Evolutionary conservation across 768 basidiomycete genomes (phyloP).

Genomic region (Glaciozyma martinii): DNA sequence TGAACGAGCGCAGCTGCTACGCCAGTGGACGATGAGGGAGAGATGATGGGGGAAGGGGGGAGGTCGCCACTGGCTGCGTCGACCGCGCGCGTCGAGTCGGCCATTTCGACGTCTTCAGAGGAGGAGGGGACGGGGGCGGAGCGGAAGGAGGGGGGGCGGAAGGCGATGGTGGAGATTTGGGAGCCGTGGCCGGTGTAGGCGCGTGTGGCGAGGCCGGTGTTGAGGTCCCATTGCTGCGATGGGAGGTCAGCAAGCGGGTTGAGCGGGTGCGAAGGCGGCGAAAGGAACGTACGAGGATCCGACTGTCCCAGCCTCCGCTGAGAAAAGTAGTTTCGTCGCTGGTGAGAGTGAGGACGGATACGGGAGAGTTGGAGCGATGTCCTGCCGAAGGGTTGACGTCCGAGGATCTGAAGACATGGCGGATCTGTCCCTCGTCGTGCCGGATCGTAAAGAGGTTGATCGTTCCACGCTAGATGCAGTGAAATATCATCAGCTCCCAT

Average conservation of each 20-base stretch:
- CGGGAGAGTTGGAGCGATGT: slow-evolving; percentile 49
- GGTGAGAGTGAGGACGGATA: slow-evolving; percentile 73
- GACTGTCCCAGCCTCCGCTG: slow-evolving; percentile 84
- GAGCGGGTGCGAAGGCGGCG: slow-evolving; percentile 4
- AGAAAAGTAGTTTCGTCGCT: slow-evolving; percentile 76
- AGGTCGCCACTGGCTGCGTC: not conserved
- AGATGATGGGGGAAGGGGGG: not conserved
- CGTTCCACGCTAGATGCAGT: slow-evolving; percentile 52
- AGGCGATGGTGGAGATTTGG: slow-evolving; percentile 70
- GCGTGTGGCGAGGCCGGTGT: slow-evolving; percentile 70
- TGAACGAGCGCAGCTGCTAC: slow-evolving; percentile 1
- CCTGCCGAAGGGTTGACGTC: slow-evolving; percentile 1
- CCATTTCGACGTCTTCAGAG: slow-evolving; percentile 3
- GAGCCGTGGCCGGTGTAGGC: slow-evolving; percentile 72
- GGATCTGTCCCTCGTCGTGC: slow-evolving; percentile 75
- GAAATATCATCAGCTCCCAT: not conserved
- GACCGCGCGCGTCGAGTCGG: not conserved
- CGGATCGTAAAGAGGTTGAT: slow-evolving; percentile 89
- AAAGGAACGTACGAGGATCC: slow-evolving; percentile 9
- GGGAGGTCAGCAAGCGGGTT: slow-evolving; percentile 21
- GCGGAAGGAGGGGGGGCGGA: slow-evolving; percentile 53
- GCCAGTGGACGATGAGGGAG: not conserved
- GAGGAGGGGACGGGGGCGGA: slow-evolving; percentile 37
- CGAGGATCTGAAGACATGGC: slow-evolving; percentile 50
- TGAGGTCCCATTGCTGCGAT: slow-evolving; percentile 90